Percentiles rank a stretch among this genome's conserved stretches.
phyloP scores from a whole-genome alignment of 306 rosid species.

The Lablab purpureus region DNA sequence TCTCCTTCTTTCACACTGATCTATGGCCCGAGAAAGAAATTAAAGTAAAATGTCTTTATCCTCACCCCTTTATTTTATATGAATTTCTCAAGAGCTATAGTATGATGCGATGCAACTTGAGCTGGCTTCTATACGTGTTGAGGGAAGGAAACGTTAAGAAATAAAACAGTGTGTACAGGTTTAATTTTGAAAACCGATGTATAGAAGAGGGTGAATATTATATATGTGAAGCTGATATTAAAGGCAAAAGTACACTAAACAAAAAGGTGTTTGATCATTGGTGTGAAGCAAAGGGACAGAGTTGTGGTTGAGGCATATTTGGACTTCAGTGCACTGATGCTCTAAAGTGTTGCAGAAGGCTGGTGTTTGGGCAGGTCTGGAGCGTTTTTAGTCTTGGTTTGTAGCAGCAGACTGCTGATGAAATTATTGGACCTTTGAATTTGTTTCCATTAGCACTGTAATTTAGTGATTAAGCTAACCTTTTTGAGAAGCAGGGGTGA shows the following conservation, averaged over 20 bases:
- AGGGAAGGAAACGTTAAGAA: neutral
- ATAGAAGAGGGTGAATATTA: too few relatives aligned
- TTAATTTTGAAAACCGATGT: too few relatives aligned
- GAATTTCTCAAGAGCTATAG: too few relatives aligned
- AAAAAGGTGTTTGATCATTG: constrained; percentile 18
- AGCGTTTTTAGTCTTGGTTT: neutral
- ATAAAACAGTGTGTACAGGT: neutral
- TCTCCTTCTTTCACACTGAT: too few relatives aligned
- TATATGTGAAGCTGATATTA: too few relatives aligned
- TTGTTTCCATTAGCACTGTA: neutral
- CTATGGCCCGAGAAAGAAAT: too few relatives aligned
- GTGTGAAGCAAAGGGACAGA: constrained; percentile 7
- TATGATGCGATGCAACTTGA: too few relatives aligned
- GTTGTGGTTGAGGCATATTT: constrained; percentile 10
- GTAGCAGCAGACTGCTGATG: neutral
- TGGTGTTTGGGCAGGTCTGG: neutral
- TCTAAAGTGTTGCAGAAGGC: neutral
- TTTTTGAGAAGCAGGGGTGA: neutral
- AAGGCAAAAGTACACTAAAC: neutral
- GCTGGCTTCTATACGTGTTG: too few relatives aligned
- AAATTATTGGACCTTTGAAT: constrained; percentile 28
- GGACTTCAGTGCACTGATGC: constrained; percentile 2
- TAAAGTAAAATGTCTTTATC: too few relatives aligned
- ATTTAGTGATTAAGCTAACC: neutral
- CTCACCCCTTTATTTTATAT: too few relatives aligned